These are phyloP conservation scores for Vaccinium macrocarpon DNA, from an alignment of 148 eudicot species.

Conservation along the genomic window DNA sequence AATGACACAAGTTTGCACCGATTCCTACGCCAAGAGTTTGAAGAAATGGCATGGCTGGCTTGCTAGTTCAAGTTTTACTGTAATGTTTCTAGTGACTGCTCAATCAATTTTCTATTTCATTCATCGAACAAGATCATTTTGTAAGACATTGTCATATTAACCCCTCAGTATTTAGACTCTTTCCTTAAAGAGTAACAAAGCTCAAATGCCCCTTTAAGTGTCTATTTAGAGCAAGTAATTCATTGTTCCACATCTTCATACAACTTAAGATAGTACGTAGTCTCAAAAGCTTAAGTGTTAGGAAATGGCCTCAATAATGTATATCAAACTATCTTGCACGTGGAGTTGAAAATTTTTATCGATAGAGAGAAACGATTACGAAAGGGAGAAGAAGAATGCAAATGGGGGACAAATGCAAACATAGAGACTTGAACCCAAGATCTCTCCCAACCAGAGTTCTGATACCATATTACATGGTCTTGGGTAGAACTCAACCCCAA, in stretches of 20 bases:
- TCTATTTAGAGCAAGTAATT: not conserved
- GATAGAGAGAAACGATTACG: no score
- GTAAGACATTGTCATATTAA: not conserved
- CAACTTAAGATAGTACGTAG: not conserved
- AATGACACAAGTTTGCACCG: conserved; percentile 73
- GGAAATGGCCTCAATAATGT: no score
- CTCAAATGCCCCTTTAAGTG: not conserved
- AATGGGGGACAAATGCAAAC: no score
- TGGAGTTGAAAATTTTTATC: no score
- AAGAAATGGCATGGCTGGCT: conserved; percentile 98
- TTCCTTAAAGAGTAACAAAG: not conserved
- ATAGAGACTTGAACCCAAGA: no score
- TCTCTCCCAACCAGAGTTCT: no score
- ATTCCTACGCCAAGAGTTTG: conserved; percentile 81
- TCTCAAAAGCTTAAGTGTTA: no score
- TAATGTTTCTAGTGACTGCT: conserved; percentile 31
- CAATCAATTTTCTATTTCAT: not conserved
- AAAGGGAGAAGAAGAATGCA: no score
- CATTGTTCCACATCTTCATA: not conserved
- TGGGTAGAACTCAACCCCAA: no score
- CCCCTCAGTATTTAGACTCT: not conserved
- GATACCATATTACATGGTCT: no score
- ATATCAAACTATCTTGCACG: no score
- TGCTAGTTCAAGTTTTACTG: conserved; percentile 82
- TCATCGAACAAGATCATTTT: not conserved